phyloP scores from a whole-genome alignment of 768 basidiomycete genomes.

The Stropharia rugosoannulata region DNA sequence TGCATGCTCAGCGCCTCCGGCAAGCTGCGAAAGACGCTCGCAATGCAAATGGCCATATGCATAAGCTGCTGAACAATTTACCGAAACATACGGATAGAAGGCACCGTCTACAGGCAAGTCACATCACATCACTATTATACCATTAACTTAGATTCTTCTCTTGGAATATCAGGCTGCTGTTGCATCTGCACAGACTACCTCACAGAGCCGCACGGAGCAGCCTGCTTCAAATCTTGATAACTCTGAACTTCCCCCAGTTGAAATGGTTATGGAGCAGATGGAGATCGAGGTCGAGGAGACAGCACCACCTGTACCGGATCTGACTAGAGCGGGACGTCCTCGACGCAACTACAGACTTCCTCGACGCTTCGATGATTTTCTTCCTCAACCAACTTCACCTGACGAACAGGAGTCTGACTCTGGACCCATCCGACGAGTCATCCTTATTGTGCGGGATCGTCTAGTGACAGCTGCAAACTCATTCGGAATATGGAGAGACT shows the following conservation, averaged over 20 bases:
- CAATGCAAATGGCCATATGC: too few species aligned
- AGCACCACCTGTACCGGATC: too few species aligned
- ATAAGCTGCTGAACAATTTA: too few species aligned
- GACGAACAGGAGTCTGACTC: neutral
- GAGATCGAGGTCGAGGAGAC: neutral
- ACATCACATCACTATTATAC: too few species aligned
- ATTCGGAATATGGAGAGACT: conserved; percentile 22
- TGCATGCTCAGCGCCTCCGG: too few species aligned
- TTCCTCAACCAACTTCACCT: neutral
- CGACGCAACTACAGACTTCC: neutral
- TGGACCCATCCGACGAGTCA: neutral
- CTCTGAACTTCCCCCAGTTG: neutral
- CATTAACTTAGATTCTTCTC: too few species aligned
- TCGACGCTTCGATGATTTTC: neutral
- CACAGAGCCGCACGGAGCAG: too few species aligned
- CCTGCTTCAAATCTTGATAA: neutral
- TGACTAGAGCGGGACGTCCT: neutral
- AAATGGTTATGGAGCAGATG: too few species aligned
- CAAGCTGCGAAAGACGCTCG: too few species aligned
- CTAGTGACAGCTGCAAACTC: conserved; percentile 12
- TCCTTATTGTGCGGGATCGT: neutral
- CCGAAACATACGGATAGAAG: too few species aligned
- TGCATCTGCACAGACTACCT: too few species aligned
- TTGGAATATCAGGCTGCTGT: neutral
- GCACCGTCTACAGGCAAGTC: too few species aligned